Conservation (phyloP, 2,329 filamentous ascomycete genomes). For the Alternaria sp. region DNA sequence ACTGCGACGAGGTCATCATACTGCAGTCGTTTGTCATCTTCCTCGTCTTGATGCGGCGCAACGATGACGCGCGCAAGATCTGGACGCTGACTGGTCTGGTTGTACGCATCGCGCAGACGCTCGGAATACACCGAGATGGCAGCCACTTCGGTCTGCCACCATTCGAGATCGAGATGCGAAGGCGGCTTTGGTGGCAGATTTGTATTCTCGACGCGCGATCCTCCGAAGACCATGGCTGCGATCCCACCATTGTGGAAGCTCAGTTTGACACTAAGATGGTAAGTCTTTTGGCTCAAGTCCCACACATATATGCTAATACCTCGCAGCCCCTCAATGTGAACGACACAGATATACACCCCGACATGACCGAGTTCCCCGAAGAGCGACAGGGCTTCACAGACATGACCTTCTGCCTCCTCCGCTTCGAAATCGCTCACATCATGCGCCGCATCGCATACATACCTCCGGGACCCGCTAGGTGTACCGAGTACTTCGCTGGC, state of each 20-base stretch:
- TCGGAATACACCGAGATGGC: slow-evolving; percentile 67
- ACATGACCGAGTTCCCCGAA: slow-evolving; percentile 56
- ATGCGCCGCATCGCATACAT: slow-evolving; percentile 55
- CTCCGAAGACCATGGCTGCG: slow-evolving; percentile 68
- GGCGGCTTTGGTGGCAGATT: slow-evolving; percentile 66
- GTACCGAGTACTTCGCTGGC: slow-evolving; percentile 51
- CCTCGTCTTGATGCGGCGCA: slow-evolving; percentile 62
- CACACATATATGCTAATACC: slow-evolving; percentile 5
- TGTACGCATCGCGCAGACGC: slow-evolving; percentile 64
- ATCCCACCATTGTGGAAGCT: slow-evolving; percentile 63
- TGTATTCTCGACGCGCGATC: slow-evolving; percentile 65
- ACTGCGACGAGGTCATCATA: slow-evolving; percentile 66
- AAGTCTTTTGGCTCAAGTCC: not conserved
- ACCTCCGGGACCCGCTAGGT: slow-evolving; percentile 51
- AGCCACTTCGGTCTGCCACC: slow-evolving; percentile 61
- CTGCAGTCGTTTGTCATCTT: slow-evolving; percentile 69
- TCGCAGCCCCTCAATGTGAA: slow-evolving; percentile 61
- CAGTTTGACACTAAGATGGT: slow-evolving; percentile 65
- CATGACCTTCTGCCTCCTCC: slow-evolving; percentile 63
- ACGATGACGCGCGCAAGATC: slow-evolving; percentile 57
- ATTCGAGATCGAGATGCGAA: slow-evolving; percentile 66
- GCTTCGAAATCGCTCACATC: slow-evolving; percentile 58
- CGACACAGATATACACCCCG: slow-evolving; percentile 59
- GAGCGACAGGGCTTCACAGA: slow-evolving; percentile 62
- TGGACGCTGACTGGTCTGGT: slow-evolving; percentile 67